Base-by-base conservation (phyloP, 495 filamentous ascomycete species). In the Penicillium goetzii region DNA sequence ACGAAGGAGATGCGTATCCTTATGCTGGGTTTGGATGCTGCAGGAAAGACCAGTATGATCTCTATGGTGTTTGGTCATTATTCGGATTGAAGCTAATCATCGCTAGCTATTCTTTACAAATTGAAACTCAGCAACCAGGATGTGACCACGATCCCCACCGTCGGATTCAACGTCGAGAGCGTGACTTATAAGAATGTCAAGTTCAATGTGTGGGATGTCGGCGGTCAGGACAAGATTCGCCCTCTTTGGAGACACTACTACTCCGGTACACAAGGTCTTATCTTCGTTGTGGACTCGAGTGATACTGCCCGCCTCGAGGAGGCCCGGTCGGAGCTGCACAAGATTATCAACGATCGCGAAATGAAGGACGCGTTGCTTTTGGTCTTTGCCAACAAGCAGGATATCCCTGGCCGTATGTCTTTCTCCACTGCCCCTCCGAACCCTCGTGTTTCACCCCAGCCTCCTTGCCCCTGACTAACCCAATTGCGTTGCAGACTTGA, bases 121-220 rank as follows among this genome's bases (percentile, higher is more conserved):
- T 86, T 99, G 74, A 98, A 98, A 85, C 88, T 98, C 65, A 81
- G 76, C 66, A 92, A 96, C 75, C 93, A 97, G 77, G 91, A 96
- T 68, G 93, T 99, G 68, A 98, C 96, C 52, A 98, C 96, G n/a
- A 98, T 99, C 68, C 95, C 95, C 28, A 98, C 95, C 33, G 95
- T 98, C 69, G 96, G 95, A 59, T 99, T 99, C 84, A 99, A 99
- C 81, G 95, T 99, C 73, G 95, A 99, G 82, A 96, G 92, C n/a
- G 92, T 99, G 61, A 96, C 92, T 56, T 96, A 97, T 81, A 97
- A 97, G 84, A 99, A 99, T 73, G 92, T 97, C 75, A 97, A 97
- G 76, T 99, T 99, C 84, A 97, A 97, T 70, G 93, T 99, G 60
- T 99, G 95, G 95, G 95, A 99, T 82, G 95, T 99, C 34, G 95